Evolutionary conservation across 192 early-diverging fungal genomes (phyloP).

Genomic region (Coemansia sp.): DNA sequence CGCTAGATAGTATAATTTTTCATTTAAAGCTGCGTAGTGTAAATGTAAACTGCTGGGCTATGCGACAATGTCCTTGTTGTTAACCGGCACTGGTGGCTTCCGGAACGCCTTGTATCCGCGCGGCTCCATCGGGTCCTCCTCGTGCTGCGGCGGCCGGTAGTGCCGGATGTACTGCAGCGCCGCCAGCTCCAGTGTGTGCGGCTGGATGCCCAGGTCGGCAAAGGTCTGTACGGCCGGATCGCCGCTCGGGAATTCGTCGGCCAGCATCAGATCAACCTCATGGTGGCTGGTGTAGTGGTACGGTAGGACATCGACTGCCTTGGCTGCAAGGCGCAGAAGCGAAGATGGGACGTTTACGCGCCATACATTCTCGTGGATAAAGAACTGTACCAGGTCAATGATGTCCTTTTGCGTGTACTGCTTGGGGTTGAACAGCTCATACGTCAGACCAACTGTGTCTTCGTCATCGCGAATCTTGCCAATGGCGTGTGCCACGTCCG

Average conservation of each 20-base stretch:
- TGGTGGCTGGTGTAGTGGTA: slow-evolving; percentile 80
- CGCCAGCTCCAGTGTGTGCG: slow-evolving; percentile 73
- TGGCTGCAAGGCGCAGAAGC: slow-evolving; percentile 65
- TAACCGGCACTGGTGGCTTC: slow-evolving; percentile 34
- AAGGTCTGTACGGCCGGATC: slow-evolving; percentile 73
- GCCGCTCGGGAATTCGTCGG: slow-evolving; percentile 66
- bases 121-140: slow-evolving; percentile 52
- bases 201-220: slow-evolving; percentile 80
- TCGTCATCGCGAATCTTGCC: slow-evolving; percentile 70
- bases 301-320: slow-evolving; percentile 62
- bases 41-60: slow-evolving; percentile 5
- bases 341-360: slow-evolving; percentile 71
- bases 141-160: slow-evolving; percentile 68
- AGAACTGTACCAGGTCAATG: slow-evolving; percentile 66
- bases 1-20: slow-evolving; percentile 8
- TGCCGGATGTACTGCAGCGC: slow-evolving; percentile 80
- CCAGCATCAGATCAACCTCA: slow-evolving; percentile 77
- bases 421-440: slow-evolving; percentile 81
- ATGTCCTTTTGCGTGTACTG: slow-evolving; percentile 73
- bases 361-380: slow-evolving; percentile 59
- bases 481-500: slow-evolving; percentile 86
- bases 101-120: slow-evolving; percentile 52
- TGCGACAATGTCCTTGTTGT: slow-evolving; percentile 51
- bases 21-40: background rate
- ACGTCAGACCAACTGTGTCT: slow-evolving; percentile 75